Evolutionary conservation across 73 alveolate species (phyloP).

Genomic region (Tetrahymena elliotti): DNA sequence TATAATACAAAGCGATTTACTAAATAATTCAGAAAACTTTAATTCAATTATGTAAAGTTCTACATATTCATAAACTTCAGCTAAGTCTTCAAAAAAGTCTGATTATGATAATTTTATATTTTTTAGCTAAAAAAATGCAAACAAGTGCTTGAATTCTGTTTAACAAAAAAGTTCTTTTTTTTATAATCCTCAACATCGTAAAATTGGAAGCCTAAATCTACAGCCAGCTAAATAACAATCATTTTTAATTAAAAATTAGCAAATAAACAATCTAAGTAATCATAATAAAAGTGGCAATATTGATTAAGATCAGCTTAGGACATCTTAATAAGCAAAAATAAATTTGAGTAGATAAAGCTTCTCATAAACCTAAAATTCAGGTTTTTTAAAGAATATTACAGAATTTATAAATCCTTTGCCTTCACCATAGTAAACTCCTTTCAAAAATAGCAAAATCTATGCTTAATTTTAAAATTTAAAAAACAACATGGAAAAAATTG

Average conservation of each 20-base stretch:
- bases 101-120: neutral
- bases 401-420: neutral
- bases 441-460: neutral
- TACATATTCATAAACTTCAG: neutral
- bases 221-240: neutral
- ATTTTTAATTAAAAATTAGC: too few species aligned
- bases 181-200: neutral
- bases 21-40: neutral
- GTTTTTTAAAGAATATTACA: neutral
- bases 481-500: neutral
- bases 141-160: neutral
- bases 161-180: neutral
- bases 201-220: neutral
- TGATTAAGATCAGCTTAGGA: neutral
- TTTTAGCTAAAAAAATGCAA: neutral
- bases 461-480: neutral
- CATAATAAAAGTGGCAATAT: neutral
- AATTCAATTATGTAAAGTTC: neutral
- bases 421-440: neutral
- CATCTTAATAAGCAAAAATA: neutral
- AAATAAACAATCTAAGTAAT: too few species aligned
- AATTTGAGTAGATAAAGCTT: neutral
- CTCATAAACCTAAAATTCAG: neutral
- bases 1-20: neutral
- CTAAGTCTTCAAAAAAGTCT: neutral